Base-by-base conservation (phyloP, 2,329 filamentous ascomycete species). In the Ilyonectria sp. region DNA sequence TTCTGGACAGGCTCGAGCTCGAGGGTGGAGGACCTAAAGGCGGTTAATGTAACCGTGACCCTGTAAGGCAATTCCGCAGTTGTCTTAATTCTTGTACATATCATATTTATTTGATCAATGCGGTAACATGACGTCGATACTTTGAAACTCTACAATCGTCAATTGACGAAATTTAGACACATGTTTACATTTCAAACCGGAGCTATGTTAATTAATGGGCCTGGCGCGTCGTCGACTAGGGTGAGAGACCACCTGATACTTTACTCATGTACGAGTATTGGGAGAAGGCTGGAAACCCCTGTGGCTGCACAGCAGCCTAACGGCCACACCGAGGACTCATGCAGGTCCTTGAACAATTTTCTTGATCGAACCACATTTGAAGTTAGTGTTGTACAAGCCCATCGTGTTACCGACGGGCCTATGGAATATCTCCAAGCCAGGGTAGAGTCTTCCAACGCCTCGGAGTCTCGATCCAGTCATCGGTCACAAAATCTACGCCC, bases 1-100 rank as follows among this genome's bases (percentile, higher is more conserved):
- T 79, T 80, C 31, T 79, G 74, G 74, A 59, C 76, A 21, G 78
- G 78, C 5, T 75, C 66, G 17, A 79, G 77, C 49, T 79, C 77
- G 2, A 69, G 74, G 33, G 62, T 57, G 10, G 64, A 71, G 62
- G 68, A 73, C 54, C 37, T 72, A 17, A 69, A 68, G 31, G 67
- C 29, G 10, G 62, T 72, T 4, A 72, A 73, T 56, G 70, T 72
- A 2, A 73, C 69, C 1, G 59, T 54, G 9, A 60, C 59, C 9
- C 43, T 69, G 1, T 69, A 3, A 54, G 23, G 31, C 13, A 29
- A 8, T 4, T 58, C 4, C 29, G 1, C 2, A 7, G 7, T 17
- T 53, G 35, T 56, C 15, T 19, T 29, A 3, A 21, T 62, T 63
- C 37, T 29, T 65, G 62, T 55, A 50, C 5, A 60, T 65, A 65